phyloP scores from a whole-genome alignment of 2,329 filamentous ascomycete genomes.

The Botrytis sinoallii region DNA sequence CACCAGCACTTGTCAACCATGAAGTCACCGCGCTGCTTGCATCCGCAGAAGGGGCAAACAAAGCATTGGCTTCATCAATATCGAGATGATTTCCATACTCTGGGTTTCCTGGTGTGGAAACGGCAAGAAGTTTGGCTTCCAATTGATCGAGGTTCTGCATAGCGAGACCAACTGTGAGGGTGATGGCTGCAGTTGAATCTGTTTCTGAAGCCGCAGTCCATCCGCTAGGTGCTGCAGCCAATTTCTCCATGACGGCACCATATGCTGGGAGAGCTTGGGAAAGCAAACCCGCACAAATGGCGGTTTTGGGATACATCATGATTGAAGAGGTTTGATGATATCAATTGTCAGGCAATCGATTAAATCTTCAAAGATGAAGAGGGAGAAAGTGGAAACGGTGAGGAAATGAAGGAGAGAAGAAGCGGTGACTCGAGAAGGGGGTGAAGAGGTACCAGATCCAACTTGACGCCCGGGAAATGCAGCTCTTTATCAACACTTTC shows the following conservation, averaged over 20 bases:
- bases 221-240: slow-evolving; percentile 23
- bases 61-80: slow-evolving; percentile 48
- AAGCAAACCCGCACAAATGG: slow-evolving; percentile 15
- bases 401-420: neutral
- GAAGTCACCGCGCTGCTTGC: slow-evolving; percentile 50
- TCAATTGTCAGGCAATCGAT: neutral
- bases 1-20: slow-evolving; percentile 53
- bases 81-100: slow-evolving; percentile 54
- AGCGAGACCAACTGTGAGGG: slow-evolving; percentile 41
- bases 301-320: slow-evolving; percentile 12
- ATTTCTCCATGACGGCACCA: slow-evolving; percentile 19
- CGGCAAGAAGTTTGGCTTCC: slow-evolving; percentile 41
- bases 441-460: neutral
- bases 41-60: slow-evolving; percentile 51
- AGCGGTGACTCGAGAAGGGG: neutral
- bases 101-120: slow-evolving; percentile 50
- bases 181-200: slow-evolving; percentile 15
- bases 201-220: slow-evolving; percentile 23
- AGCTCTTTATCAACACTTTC: neutral
- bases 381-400: neutral
- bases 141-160: slow-evolving; percentile 46
- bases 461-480: neutral
- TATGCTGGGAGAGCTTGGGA: slow-evolving; percentile 17
- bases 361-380: neutral
- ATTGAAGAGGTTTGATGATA: slow-evolving; percentile 4